A percentile compares a stretch with the other conserved stretches of the same genome.
Conservation (phyloP, 2,329 filamentous ascomycete species). For the Colletotrichum tamarilloi region DNA sequence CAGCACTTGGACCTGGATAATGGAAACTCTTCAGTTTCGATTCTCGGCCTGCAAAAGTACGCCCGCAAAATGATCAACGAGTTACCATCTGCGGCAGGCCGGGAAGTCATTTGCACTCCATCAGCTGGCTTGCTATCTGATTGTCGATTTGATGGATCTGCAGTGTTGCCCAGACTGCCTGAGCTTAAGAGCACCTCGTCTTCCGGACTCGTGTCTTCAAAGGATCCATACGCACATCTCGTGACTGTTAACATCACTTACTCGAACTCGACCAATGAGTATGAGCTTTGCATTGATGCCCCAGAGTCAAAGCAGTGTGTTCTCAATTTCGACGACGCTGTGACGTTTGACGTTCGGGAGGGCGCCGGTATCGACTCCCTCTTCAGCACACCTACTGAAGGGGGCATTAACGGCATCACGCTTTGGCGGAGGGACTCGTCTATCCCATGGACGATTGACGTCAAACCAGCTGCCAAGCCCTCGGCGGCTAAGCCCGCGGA, state of each 20-base stretch:
- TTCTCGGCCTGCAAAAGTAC: conserved; percentile 76
- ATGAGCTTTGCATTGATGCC: conserved; percentile 75
- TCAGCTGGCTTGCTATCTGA: conserved; percentile 61
- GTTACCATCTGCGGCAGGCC: conserved; percentile 77
- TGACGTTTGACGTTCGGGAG: conserved; percentile 71
- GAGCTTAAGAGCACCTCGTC: neutral
- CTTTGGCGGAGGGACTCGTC: conserved; percentile 88
- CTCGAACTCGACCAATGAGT: conserved; percentile 52
- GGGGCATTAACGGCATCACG: conserved; percentile 75
- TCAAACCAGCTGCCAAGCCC: conserved; percentile 57
- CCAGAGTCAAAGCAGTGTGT: conserved; percentile 83
- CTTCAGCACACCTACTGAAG: conserved; percentile 71
- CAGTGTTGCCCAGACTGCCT: conserved; percentile 69
- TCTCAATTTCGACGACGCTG: conserved; percentile 71
- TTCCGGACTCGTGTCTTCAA: conserved; percentile 50
- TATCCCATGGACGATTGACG: conserved; percentile 79
- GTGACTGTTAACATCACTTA: conserved; percentile 72
- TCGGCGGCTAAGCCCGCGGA: neutral
- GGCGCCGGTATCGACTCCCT: conserved; percentile 69
- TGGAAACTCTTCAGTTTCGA: conserved; percentile 74
- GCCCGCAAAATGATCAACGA: conserved; percentile 73
- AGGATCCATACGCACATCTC: conserved; percentile 64
- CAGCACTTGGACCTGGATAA: conserved; percentile 81
- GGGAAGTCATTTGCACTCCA: conserved; percentile 64
- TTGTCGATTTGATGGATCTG: conserved; percentile 77